Conservation (phyloP, 1,139 yeast genomes). For the Eremothecium sinecaudum region DNA sequence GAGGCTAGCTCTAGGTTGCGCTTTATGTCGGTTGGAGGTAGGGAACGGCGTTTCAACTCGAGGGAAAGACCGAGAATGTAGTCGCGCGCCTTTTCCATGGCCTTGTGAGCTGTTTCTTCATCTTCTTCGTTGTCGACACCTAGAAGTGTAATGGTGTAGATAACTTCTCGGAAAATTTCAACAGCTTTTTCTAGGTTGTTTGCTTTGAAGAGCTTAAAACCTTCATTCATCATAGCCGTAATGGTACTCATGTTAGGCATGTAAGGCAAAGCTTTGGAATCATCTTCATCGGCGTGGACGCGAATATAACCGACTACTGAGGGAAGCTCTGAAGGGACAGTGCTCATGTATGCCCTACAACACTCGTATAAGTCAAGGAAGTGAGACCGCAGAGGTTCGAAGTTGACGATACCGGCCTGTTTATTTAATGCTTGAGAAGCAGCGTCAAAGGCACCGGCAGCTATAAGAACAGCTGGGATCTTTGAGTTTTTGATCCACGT, state of each 20-base stretch:
- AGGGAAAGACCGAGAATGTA: constrained; percentile 87
- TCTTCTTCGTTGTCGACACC: constrained; percentile 68
- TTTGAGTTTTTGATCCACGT: constrained; percentile 86
- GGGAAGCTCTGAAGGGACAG: constrained; percentile 60
- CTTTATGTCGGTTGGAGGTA: constrained; percentile 61
- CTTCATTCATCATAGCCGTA: constrained; percentile 56
- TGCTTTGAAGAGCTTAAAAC: constrained; percentile 73
- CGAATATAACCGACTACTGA: constrained; percentile 64
- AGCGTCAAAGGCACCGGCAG: constrained; percentile 93
- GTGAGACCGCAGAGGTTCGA: constrained; percentile 77
- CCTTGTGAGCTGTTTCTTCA: constrained; percentile 64
- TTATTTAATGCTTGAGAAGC: constrained; percentile 88
- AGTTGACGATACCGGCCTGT: constrained; percentile 77
- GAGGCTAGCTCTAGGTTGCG: constrained; percentile 93
- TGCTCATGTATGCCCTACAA: constrained; percentile 66
- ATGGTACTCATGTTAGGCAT: constrained; percentile 70
- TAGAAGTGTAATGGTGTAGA: constrained; percentile 64
- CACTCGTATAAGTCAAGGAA: constrained; percentile 78
- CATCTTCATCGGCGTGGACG: constrained; percentile 48
- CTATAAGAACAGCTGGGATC: constrained; percentile 85
- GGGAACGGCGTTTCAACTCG: constrained; percentile 76
- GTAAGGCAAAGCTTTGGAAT: constrained; percentile 48
- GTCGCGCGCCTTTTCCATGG: constrained; percentile 70
- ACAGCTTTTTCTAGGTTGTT: constrained; percentile 80
- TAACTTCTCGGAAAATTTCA: constrained; percentile 63